phyloP scores from a whole-genome alignment of 257 asterid genomes.

The Solanum chilense region DNA sequence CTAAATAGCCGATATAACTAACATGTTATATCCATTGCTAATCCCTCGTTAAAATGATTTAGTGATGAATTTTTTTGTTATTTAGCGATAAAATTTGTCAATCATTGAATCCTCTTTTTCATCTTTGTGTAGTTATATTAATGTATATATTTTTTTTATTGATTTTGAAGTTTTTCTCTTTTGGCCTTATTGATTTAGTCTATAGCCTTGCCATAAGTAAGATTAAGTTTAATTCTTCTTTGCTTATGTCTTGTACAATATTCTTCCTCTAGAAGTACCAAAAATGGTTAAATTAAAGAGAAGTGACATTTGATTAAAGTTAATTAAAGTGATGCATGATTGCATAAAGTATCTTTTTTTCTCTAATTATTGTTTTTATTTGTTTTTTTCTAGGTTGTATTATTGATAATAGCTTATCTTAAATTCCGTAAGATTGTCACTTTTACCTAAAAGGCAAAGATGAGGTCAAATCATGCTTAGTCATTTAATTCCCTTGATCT shows the following conservation, averaged over 20 bases:
- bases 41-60: background rate
- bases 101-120: background rate
- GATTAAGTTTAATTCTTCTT: background rate
- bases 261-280: background rate
- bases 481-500: background rate
- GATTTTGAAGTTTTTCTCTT: background rate
- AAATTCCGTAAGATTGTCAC: background rate
- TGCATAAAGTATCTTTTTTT: background rate
- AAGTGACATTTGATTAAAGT: background rate
- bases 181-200: background rate
- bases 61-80: background rate
- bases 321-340: background rate
- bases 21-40: too few relatives aligned
- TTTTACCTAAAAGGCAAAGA: background rate
- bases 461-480: background rate
- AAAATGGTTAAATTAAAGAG: background rate
- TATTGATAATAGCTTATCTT: background rate
- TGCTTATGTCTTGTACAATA: background rate
- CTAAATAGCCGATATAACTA: too few relatives aligned
- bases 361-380: background rate
- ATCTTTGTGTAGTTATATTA: background rate
- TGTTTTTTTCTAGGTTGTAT: background rate
- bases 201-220: background rate
- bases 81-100: background rate
- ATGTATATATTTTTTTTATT: background rate